phyloP scores from a whole-genome alignment of 257 asterid genomes.

The Plectranthus barbatus region DNA sequence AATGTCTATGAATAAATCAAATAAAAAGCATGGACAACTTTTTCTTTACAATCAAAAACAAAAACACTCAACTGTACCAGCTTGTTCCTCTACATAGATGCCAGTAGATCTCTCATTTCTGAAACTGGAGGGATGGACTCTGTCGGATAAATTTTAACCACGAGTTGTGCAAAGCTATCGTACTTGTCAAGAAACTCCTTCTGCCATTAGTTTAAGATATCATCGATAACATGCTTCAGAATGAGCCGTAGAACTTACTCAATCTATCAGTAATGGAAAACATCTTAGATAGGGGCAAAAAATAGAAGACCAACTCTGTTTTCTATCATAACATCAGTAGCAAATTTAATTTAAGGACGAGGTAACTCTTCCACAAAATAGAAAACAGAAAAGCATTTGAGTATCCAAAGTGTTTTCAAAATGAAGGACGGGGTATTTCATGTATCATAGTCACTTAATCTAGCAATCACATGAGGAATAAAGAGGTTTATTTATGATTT shows the following conservation, averaged over 20 bases:
- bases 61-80: not conserved
- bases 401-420: not conserved
- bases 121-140: constrained; percentile 76
- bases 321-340: no score
- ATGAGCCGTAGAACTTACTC: not conserved
- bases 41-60: constrained; percentile 1
- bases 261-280: not conserved
- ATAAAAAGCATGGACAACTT: not conserved
- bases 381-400: not conserved
- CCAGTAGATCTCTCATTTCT: constrained; percentile 47
- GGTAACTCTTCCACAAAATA: no score
- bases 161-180: constrained; percentile 87
- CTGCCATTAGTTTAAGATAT: constrained; percentile 38
- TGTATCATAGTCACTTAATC: not conserved
- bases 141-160: constrained; percentile 66
- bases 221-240: constrained; percentile 6
- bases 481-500: not conserved
- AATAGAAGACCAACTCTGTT: no score
- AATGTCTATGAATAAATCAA: constrained; percentile 13
- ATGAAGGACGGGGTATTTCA: no score
- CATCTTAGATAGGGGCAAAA: no score
- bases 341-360: no score
- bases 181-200: constrained; percentile 95
- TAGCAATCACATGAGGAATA: not conserved
- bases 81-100: constrained; percentile 25